phyloP scores from a whole-genome alignment of 2,329 filamentous ascomycete species.

The Salinomyces thailandicus region DNA sequence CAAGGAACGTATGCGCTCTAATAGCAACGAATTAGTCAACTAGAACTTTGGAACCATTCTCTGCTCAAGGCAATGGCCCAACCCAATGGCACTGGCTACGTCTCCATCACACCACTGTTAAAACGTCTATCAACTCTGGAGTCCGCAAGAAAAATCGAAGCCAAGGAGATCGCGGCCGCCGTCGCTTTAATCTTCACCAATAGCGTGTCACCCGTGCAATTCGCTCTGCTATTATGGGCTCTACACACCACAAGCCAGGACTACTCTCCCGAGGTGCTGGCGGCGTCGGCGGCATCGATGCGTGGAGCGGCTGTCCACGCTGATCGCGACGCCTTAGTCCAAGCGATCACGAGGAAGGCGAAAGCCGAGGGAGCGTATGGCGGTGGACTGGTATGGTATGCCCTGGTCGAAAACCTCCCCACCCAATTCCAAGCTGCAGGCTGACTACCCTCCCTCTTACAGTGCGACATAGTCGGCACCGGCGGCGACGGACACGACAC shows the following conservation, averaged over 20 bases:
- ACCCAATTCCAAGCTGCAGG: not conserved
- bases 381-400: conserved; percentile 61
- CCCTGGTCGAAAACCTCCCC: not conserved
- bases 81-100: conserved; percentile 6
- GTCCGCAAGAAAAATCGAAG: conserved; percentile 42
- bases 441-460: not conserved
- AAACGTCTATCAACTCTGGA: conserved; percentile 52
- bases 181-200: conserved; percentile 88
- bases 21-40: not conserved
- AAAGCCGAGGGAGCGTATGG: conserved; percentile 62
- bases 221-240: conserved; percentile 75
- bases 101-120: conserved; percentile 59
- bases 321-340: conserved; percentile 51
- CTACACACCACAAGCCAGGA: conserved; percentile 87
- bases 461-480: conserved; percentile 92
- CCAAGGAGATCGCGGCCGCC: conserved; percentile 78
- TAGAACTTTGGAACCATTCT: not conserved
- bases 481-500: conserved; percentile 95
- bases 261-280: conserved; percentile 72
- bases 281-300: conserved; percentile 76
- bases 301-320: conserved; percentile 64
- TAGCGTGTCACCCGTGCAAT: conserved; percentile 76
- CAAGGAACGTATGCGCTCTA: no score
- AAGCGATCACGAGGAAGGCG: conserved; percentile 50
- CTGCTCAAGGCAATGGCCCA: not conserved